These are phyloP conservation scores for Monilinia aucupariae DNA, from an alignment of 2,329 filamentous ascomycete species.

Conservation along the genomic window DNA sequence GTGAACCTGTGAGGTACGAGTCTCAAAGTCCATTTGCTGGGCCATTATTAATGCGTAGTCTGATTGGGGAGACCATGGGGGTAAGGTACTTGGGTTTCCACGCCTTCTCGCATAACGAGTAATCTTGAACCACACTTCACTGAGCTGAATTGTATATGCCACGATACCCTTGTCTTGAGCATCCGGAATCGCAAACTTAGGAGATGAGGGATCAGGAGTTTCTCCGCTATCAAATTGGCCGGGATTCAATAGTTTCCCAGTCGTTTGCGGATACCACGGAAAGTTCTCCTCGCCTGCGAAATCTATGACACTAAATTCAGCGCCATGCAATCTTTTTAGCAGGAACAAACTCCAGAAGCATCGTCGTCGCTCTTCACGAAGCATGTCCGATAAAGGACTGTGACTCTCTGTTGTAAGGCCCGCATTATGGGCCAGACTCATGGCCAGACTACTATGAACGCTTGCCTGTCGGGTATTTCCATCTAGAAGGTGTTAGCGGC, in stretches of 20 bases:
- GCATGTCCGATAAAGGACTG: conserved; percentile 17
- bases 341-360: conserved; percentile 36
- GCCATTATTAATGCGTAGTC: conserved; percentile 47
- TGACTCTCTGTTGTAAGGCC: conserved; percentile 39
- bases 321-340: conserved; percentile 29
- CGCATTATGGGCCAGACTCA: conserved; percentile 42
- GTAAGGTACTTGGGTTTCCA: conserved; percentile 40
- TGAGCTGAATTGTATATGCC: conserved; percentile 42
- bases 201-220: background rate
- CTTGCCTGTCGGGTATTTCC: conserved; percentile 43
- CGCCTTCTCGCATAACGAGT: conserved; percentile 43
- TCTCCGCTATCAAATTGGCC: background rate
- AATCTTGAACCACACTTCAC: conserved; percentile 45
- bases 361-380: conserved; percentile 33
- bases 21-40: conserved; percentile 48
- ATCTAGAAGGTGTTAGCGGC: conserved; percentile 31
- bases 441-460: conserved; percentile 41
- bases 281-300: conserved; percentile 36
- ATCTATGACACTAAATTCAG: conserved; percentile 37
- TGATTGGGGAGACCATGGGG: conserved; percentile 46
- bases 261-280: conserved; percentile 39
- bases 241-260: conserved; percentile 29
- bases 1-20: conserved; percentile 45
- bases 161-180: conserved; percentile 39
- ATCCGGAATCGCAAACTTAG: conserved; percentile 27